Percentiles rank a stretch among this genome's conserved stretches.
Conservation (phyloP, 1,284 basidiomycete species). For the Trametes hirsuta region DNA sequence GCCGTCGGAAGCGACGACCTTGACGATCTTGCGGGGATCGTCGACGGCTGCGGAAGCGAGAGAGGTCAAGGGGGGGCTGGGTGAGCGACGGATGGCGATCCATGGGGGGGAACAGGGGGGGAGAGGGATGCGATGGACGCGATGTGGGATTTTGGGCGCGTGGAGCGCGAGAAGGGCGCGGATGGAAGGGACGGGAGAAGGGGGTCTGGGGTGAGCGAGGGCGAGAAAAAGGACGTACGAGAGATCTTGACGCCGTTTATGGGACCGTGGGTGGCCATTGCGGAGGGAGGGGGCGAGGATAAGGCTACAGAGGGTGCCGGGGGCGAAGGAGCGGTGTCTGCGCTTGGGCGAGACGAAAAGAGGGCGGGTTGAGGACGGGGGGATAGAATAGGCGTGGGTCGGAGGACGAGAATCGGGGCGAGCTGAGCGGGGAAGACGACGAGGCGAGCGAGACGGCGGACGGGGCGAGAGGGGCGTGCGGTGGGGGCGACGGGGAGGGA, state of each 20-base stretch:
- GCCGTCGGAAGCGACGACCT: conserved; percentile 94
- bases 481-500: background rate
- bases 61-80: conserved; percentile 11
- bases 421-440: background rate
- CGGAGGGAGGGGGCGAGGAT: conserved; percentile 24
- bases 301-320: conserved; percentile 33
- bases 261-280: conserved; percentile 77
- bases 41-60: conserved; percentile 66
- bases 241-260: conserved; percentile 92
- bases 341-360: conserved; percentile 9
- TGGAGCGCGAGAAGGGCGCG: conserved; percentile 4
- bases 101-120: conserved; percentile 24
- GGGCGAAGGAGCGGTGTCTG: conserved; percentile 21
- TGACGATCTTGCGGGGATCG: conserved; percentile 94
- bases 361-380: conserved; percentile 4
- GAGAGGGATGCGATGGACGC: conserved; percentile 28
- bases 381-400: conserved; percentile 14
- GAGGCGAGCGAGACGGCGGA: background rate
- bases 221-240: conserved; percentile 57
- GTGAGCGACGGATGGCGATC: conserved; percentile 21
- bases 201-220: conserved; percentile 23
- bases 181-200: conserved; percentile 30
- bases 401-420: background rate
- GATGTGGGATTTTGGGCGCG: conserved; percentile 18
- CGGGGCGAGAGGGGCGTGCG: conserved; percentile 4